These are phyloP conservation scores for Fusarium nurragi DNA, from an alignment of 2,329 filamentous ascomycete genomes.

Conservation along the genomic window DNA sequence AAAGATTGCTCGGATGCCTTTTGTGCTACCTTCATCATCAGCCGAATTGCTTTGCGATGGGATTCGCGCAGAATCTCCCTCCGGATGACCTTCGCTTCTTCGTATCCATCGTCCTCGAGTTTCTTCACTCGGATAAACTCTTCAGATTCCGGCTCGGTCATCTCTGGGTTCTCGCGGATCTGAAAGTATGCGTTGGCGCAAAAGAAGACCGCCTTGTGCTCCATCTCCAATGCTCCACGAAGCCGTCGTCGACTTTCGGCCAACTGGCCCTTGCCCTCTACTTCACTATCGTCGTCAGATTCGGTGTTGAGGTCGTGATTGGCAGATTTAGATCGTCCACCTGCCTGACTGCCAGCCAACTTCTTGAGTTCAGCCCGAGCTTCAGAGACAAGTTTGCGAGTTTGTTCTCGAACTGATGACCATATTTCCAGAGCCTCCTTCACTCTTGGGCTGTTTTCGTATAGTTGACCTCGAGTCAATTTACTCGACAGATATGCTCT, in stretches of 20 bases:
- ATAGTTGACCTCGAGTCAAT: conserved; percentile 77
- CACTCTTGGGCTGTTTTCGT: conserved; percentile 77
- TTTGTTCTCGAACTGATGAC: conserved; percentile 63
- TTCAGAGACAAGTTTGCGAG: conserved; percentile 65
- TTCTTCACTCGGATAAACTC: conserved; percentile 73
- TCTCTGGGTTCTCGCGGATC: conserved; percentile 74
- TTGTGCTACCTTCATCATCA: conserved; percentile 70
- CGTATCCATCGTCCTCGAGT: conserved; percentile 77
- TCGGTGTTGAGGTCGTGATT: conserved; percentile 29
- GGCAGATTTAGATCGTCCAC: conserved; percentile 4
- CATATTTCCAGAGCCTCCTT: conserved; percentile 77
- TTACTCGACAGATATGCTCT: conserved; percentile 70
- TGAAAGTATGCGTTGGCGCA: conserved; percentile 85
- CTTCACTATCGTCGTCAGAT: conserved; percentile 50
- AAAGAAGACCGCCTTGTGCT: conserved; percentile 87
- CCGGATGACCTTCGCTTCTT: conserved; percentile 79
- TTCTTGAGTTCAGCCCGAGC: conserved; percentile 68
- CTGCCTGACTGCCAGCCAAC: conserved; percentile 52
- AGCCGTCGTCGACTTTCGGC: conserved; percentile 70
- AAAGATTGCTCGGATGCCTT: conserved; percentile 65
- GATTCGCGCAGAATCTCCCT: conserved; percentile 76
- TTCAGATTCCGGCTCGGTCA: conserved; percentile 73
- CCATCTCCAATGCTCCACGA: conserved; percentile 77
- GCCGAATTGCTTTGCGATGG: conserved; percentile 49
- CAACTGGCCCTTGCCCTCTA: conserved; percentile 55